phyloP scores from a whole-genome alignment of 495 filamentous ascomycete genomes.

The Evansstolkia leycettana region DNA sequence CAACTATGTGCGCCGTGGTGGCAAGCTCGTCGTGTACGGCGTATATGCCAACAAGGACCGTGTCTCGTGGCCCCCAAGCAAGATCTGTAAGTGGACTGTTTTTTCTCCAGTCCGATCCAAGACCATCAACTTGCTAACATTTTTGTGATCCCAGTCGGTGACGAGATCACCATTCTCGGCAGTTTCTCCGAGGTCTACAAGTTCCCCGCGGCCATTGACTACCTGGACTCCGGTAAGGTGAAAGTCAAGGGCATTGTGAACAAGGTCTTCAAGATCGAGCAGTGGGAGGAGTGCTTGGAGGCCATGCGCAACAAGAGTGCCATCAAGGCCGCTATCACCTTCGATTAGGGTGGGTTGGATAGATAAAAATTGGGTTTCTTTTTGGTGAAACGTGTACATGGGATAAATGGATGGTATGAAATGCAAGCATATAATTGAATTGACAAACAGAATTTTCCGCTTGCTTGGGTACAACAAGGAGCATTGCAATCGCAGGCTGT shows the following conservation, averaged over 20 bases:
- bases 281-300: conserved; percentile 32
- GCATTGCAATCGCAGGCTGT: no score
- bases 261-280: conserved; percentile 36
- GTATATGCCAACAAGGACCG: conserved; percentile 50
- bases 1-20: conserved; percentile 55
- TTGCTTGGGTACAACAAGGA: no score
- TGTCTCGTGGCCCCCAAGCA: conserved; percentile 53
- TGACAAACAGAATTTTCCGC: no score
- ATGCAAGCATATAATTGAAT: not conserved
- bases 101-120: not conserved
- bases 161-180: conserved; percentile 60
- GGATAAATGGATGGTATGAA: not conserved
- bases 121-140: conserved; percentile 3
- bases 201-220: conserved; percentile 60
- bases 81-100: conserved; percentile 38
- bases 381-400: no score
- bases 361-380: no score
- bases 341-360: conserved; percentile 32
- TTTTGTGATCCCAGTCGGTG: conserved; percentile 19
- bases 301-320: conserved; percentile 49
- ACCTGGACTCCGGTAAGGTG: conserved; percentile 54
- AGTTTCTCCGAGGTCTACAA: conserved; percentile 62
- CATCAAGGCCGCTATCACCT: conserved; percentile 60
- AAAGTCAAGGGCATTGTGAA: conserved; percentile 44
- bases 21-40: conserved; percentile 57